A percentile compares a stretch with the other conserved stretches of the same genome.
phyloP scores from a whole-genome alignment of 371 early-diverging fungal genomes.

The Rhizopus sp. region DNA sequence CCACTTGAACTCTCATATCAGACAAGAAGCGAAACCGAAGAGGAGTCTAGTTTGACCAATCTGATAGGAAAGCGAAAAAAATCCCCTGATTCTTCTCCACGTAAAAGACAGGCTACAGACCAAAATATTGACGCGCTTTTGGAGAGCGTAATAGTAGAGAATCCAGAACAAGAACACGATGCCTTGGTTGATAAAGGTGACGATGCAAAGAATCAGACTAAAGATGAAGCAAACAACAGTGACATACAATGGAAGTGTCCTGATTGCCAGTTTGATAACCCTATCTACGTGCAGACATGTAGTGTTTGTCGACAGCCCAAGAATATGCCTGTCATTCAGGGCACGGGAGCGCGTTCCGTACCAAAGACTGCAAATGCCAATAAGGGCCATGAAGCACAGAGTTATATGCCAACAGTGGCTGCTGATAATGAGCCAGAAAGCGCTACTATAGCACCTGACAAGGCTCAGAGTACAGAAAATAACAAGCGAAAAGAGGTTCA shows the following conservation, averaged over 20 bases:
- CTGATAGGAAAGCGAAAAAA: not conserved
- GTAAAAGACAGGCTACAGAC: not conserved
- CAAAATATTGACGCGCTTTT: not conserved
- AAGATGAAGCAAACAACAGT: not conserved
- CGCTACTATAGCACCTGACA: not conserved
- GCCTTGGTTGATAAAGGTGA: not conserved
- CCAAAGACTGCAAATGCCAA: not conserved
- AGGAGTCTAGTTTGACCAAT: not conserved
- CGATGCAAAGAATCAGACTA: not conserved
- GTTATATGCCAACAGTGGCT: slow-evolving; percentile 1
- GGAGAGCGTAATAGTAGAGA: not conserved
- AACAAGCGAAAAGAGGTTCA: slow-evolving; percentile 8
- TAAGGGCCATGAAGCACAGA: not conserved
- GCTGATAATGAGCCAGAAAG: not conserved
- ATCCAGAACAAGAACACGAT: not conserved
- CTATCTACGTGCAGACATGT: slow-evolving; percentile 12
- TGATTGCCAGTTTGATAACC: slow-evolving; percentile 15
- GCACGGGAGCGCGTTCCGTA: not conserved
- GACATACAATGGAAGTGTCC: slow-evolving; percentile 17
- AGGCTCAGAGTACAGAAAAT: not conserved
- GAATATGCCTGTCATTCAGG: not conserved
- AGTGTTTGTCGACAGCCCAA: slow-evolving; percentile 16
- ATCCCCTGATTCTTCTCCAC: not conserved
- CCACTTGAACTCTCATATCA: slow-evolving; percentile 1
- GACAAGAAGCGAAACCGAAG: not conserved